Evolutionary conservation across 306 rosid species (phyloP).

Genomic region (Luffa acutangula): DNA sequence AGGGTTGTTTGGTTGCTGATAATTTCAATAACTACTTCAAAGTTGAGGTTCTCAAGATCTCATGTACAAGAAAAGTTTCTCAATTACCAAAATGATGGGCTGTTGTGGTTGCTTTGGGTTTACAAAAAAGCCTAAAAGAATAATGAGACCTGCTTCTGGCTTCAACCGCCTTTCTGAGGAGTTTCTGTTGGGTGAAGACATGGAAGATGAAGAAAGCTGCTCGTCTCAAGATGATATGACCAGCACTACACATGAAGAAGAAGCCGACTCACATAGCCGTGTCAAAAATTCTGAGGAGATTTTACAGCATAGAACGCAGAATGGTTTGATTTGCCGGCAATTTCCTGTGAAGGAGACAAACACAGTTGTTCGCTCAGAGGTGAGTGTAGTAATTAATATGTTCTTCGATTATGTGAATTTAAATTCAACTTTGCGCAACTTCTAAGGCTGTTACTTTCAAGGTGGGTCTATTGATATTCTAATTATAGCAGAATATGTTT

Average conservation of each 20-base stretch:
- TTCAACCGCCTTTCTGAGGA: conserved; percentile 41
- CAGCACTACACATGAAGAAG: conserved; percentile 43
- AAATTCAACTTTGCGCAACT: background rate
- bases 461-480: background rate
- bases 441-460: background rate
- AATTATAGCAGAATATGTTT: background rate
- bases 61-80: conserved; percentile 48
- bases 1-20: conserved; percentile 22
- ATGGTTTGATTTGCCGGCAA: conserved; percentile 75
- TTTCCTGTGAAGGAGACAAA: conserved; percentile 84
- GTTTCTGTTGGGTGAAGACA: conserved; percentile 49
- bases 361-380: conserved; percentile 67
- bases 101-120: conserved; percentile 90
- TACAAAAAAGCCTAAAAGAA: conserved; percentile 27
- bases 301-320: conserved; percentile 47
- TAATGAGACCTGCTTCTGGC: conserved; percentile 19
- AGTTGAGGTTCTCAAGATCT: conserved; percentile 19
- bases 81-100: conserved; percentile 45
- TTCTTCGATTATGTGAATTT: background rate
- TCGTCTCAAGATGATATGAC: conserved; percentile 39
- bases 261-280: conserved; percentile 29
- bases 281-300: conserved; percentile 76
- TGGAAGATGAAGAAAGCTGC: conserved; percentile 46
- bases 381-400: conserved; percentile 14
- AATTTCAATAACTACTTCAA: conserved; percentile 18